Conservation (phyloP, 495 filamentous ascomycete genomes). For the Talaromyces ruber region DNA sequence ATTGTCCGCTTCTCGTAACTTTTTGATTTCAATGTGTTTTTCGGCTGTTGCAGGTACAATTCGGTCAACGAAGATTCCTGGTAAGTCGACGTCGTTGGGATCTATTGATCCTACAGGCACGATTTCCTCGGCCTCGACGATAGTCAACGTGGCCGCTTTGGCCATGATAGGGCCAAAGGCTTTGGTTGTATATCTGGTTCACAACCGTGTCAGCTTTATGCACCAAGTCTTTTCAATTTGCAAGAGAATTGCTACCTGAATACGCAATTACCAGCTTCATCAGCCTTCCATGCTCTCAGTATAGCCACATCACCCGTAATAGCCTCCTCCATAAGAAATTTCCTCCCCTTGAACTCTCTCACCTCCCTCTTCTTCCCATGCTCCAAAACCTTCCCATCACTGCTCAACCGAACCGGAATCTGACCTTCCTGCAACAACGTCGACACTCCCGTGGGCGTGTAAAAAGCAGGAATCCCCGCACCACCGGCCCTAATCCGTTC, state of each 20-base stretch:
- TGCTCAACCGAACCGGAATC: slow-evolving; percentile 67
- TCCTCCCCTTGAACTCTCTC: slow-evolving; percentile 76
- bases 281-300: slow-evolving; percentile 78
- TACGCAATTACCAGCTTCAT: slow-evolving; percentile 80
- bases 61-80: slow-evolving; percentile 81
- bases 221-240: not conserved
- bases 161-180: slow-evolving; percentile 84
- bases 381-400: slow-evolving; percentile 62
- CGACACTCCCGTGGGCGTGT: slow-evolving; percentile 76
- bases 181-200: slow-evolving; percentile 36
- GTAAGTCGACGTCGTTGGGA: slow-evolving; percentile 72
- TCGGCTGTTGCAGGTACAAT: slow-evolving; percentile 67
- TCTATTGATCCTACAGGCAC: slow-evolving; percentile 75
- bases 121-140: slow-evolving; percentile 89
- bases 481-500: slow-evolving; percentile 79
- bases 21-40: slow-evolving; percentile 80
- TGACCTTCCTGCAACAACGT: slow-evolving; percentile 81
- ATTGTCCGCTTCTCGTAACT: slow-evolving; percentile 52
- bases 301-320: slow-evolving; percentile 85
- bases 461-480: slow-evolving; percentile 85
- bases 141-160: slow-evolving; percentile 75
- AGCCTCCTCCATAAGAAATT: slow-evolving; percentile 76
- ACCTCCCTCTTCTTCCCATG: slow-evolving; percentile 72
- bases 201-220: not conserved
- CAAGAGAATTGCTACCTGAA: slow-evolving; percentile 52